Base-by-base conservation (phyloP, 73 alveolate species). In the Symbiodinium pilosum region DNA sequence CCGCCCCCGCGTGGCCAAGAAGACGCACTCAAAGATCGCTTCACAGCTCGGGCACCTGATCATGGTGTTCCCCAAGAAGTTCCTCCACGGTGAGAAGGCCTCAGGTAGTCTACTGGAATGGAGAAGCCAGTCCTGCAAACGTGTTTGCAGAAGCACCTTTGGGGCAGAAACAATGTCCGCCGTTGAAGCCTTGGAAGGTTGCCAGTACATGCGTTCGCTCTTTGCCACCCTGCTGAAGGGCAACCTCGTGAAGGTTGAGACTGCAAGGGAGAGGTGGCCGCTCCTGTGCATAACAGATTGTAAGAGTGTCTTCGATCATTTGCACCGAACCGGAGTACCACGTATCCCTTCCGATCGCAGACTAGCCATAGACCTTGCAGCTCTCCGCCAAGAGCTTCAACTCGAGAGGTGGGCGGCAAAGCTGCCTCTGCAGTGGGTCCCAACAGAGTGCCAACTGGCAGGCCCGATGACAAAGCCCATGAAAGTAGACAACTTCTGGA, bases 1-100 rank as follows among this genome's bases (percentile, higher is more conserved):
- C 18, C 5, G 39, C 0, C 38, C 77, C 38, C 39, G 77, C 6
- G 28, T 24, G 39, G 36, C 77, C n/a, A 59, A 59, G 77, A 20
- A 28, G 6, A 39, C 11, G 34, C 14, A 32, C 8, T 39, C 42
- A 12, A 4, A 8, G 43, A 20, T 56, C 3, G 73, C 73, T 21
- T 73, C 86, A 18, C 86, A 73, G 26, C 20, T 73, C 86, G 86
- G 86, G 5, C 86, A 73, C 43, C 43, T 73, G 30, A 26, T 73
- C 28, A 34, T 73, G 41, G 2, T 73, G 44, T n/a, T 38, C 28
- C 47, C 20, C 47, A 30, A n/a, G 41, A 8, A n/a, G 26, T 3
- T n/a, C 86, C 43, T 73, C 16, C 7, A 11, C 21, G 41, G 47
- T 2, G 32, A 34, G 3, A 24, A 24, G 21, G 9, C 47, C 7